These are phyloP conservation scores for Lathyrus aphaca DNA, from an alignment of 306 rosid genomes.

Conservation along the genomic window DNA sequence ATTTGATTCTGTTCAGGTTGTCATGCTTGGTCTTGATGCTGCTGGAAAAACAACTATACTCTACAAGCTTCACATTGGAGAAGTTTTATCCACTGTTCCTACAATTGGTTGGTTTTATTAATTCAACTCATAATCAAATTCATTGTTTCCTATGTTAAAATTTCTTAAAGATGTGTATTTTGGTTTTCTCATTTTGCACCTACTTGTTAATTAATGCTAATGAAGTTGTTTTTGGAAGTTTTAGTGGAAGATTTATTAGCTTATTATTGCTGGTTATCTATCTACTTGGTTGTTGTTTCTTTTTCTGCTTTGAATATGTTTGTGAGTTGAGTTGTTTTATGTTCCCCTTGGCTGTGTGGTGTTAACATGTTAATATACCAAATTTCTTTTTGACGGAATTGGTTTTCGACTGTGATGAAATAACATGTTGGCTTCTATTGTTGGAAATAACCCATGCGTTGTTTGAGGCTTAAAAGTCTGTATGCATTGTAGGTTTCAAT, in stretches of 20 bases:
- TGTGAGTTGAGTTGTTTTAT: slow-evolving; percentile 6
- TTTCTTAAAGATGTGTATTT: neutral
- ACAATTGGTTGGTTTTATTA: slow-evolving; percentile 72
- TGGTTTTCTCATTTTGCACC: neutral
- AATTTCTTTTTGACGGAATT: neutral
- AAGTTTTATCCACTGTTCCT: slow-evolving; percentile 94
- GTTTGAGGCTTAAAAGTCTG: slow-evolving; percentile 19
- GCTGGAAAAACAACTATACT: slow-evolving; percentile 95
- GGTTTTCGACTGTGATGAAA: slow-evolving; percentile 18
- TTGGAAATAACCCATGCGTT: slow-evolving; percentile 15
- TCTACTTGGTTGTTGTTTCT: slow-evolving; percentile 4
- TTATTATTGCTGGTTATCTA: slow-evolving; percentile 25
- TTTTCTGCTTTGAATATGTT: slow-evolving; percentile 14
- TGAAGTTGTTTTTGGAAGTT: slow-evolving; percentile 3
- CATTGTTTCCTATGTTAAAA: neutral
- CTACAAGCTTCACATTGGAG: slow-evolving; percentile 95
- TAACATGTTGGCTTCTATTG: neutral
- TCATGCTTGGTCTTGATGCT: slow-evolving; percentile 97
- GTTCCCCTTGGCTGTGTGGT: neutral
- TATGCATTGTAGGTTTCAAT: slow-evolving; percentile 69
- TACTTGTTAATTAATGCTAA: slow-evolving; percentile 15
- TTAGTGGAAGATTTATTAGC: slow-evolving; percentile 2
- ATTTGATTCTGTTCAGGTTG: slow-evolving; percentile 66
- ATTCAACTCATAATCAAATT: neutral
- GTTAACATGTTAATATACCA: neutral